phyloP scores from a whole-genome alignment of 441 rosid genomes.

The Capsella rubella region DNA sequence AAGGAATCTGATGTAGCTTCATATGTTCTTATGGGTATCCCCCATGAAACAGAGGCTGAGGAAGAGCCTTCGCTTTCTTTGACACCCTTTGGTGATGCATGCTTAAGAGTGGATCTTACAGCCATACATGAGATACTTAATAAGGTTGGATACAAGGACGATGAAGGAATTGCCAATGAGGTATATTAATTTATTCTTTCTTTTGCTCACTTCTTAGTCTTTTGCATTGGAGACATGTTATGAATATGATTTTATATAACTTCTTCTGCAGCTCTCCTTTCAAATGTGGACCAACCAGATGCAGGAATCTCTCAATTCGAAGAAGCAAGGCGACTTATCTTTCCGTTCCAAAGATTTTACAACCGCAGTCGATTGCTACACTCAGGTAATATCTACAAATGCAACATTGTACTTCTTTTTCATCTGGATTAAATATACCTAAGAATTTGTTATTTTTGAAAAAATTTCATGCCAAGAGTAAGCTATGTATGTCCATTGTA shows the following conservation, averaged over 20 bases:
- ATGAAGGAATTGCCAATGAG: conserved; percentile 83
- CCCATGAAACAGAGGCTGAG: conserved; percentile 52
- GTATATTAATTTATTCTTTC: conserved; percentile 41
- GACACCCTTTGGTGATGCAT: conserved; percentile 74
- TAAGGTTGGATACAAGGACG: conserved; percentile 75
- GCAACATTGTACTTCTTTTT: background rate
- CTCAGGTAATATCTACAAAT: conserved; percentile 52
- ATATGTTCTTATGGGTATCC: conserved; percentile 63
- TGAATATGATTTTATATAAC: conserved; percentile 3
- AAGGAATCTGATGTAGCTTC: conserved; percentile 73
- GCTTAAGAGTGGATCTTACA: conserved; percentile 72
- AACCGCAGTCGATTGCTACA: conserved; percentile 65
- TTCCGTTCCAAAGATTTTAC: conserved; percentile 72
- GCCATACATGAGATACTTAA: conserved; percentile 75
- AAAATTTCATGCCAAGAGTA: background rate
- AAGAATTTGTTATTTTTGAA: background rate
- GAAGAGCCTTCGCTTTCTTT: conserved; percentile 53
- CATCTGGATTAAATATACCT: background rate
- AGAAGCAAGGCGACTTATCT: conserved; percentile 73
- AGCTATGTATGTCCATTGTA: background rate
- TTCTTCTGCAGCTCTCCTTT: conserved; percentile 65
- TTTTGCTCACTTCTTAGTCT: conserved; percentile 12
- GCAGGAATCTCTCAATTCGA: conserved; percentile 76
- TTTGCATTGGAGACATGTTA: background rate
- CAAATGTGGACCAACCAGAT: conserved; percentile 84